Percentiles rank a stretch among this genome's conserved stretches.
Conservation (phyloP, 2,329 filamentous ascomycete species). For the Tolypocladium cylindrosporum region DNA sequence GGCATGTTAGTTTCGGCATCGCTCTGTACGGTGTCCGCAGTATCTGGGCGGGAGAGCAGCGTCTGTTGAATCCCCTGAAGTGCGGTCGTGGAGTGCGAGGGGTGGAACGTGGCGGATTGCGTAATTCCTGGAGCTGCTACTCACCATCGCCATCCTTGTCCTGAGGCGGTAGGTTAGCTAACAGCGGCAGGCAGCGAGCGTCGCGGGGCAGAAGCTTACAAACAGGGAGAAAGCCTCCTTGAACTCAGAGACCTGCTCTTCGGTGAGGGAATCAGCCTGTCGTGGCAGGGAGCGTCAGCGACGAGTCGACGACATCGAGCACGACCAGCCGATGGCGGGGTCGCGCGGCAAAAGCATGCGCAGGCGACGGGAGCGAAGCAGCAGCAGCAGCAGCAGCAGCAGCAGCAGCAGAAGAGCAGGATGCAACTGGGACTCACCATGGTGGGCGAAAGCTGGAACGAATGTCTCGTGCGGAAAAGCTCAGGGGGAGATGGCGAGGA, state of each 20-base stretch:
- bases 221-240: conserved; percentile 99
- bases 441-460: conserved; percentile 6
- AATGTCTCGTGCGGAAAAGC: neutral
- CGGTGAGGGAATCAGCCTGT: conserved; percentile 94
- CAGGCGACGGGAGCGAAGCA: neutral
- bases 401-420: neutral
- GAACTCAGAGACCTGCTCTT: conserved; percentile 99
- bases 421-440: conserved; percentile 16
- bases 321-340: conserved; percentile 7
- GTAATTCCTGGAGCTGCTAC: conserved; percentile 27
- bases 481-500: conserved; percentile 8
- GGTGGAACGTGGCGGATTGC: neutral
- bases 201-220: conserved; percentile 50
- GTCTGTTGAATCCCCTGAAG: neutral
- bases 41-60: neutral
- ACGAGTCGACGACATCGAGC: conserved; percentile 7
- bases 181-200: neutral
- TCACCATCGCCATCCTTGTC: conserved; percentile 88
- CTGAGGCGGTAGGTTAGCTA: conserved; percentile 30
- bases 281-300: conserved; percentile 6
- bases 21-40: neutral
- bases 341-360: neutral
- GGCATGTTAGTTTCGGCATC: neutral
- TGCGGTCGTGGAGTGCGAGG: neutral
- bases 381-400: neutral